phyloP scores from a whole-genome alignment of 306 rosid genomes.

The Sicyos edulis region DNA sequence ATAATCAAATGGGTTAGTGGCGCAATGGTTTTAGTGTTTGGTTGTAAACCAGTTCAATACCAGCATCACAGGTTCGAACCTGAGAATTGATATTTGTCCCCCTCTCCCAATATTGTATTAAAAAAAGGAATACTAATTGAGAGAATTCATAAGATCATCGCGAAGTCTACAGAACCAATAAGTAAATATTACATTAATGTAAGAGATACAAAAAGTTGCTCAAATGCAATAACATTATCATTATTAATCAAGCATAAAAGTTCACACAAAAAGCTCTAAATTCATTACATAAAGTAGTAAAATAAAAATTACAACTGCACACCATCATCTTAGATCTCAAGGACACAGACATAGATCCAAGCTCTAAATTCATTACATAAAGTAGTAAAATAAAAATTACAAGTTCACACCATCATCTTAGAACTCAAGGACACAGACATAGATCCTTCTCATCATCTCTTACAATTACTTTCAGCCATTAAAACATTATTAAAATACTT shows the following conservation, averaged over 20 bases:
- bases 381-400: neutral
- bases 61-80: no score
- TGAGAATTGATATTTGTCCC: no score
- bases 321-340: slow-evolving; percentile 1
- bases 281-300: neutral
- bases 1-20: no score
- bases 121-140: no score
- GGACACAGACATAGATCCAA: neutral
- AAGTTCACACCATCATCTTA: neutral
- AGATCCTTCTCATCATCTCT: neutral
- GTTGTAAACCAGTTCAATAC: no score
- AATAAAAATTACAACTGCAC: neutral
- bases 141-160: no score
- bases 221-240: neutral
- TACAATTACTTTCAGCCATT: neutral
- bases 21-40: no score
- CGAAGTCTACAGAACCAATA: no score
- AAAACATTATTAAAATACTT: neutral
- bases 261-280: neutral
- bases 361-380: neutral
- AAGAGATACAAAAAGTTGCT: neutral
- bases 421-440: slow-evolving; percentile 3
- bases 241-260: neutral
- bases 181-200: no score
- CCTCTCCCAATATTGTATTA: no score